Conservation (phyloP, 2,329 filamentous ascomycete genomes). For the Hymenoscyphus linearis region DNA sequence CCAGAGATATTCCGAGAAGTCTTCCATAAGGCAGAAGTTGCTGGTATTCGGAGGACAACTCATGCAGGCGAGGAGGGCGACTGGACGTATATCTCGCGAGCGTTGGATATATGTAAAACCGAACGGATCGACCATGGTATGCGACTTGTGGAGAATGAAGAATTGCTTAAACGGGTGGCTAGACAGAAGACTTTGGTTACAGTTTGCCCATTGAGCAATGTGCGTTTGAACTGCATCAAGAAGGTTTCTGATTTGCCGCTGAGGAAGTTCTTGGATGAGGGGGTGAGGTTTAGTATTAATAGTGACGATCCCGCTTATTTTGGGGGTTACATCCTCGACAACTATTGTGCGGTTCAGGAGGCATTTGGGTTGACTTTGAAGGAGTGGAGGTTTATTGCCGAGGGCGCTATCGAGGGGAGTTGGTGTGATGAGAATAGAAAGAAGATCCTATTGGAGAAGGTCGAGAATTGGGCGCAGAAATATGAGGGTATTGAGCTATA, state of each 20-base stretch:
- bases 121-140: conserved; percentile 73
- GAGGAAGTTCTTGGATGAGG: conserved; percentile 38
- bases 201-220: conserved; percentile 70
- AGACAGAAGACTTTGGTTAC: conserved; percentile 56
- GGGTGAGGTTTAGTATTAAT: conserved; percentile 43
- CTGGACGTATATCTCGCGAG: conserved; percentile 56
- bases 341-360: conserved; percentile 71
- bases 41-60: conserved; percentile 58
- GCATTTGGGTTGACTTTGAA: conserved; percentile 55
- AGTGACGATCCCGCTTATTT: conserved; percentile 53
- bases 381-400: conserved; percentile 64
- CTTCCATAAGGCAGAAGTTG: conserved; percentile 48
- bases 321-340: conserved; percentile 68
- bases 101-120: conserved; percentile 56
- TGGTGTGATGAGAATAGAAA: conserved; percentile 65
- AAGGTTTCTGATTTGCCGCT: conserved; percentile 41
- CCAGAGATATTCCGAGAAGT: conserved; percentile 57
- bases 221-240: conserved; percentile 45
- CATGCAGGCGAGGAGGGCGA: conserved; percentile 75
- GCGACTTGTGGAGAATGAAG: conserved; percentile 54
- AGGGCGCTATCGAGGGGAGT: conserved; percentile 58
- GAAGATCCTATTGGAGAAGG: conserved; percentile 45
- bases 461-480: conserved; percentile 35
- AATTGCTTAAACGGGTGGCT: conserved; percentile 54
- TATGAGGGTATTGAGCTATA: conserved; percentile 13